Evolutionary conservation across 2,329 filamentous ascomycete genomes (phyloP).

Genomic region (Penicillium freii): DNA sequence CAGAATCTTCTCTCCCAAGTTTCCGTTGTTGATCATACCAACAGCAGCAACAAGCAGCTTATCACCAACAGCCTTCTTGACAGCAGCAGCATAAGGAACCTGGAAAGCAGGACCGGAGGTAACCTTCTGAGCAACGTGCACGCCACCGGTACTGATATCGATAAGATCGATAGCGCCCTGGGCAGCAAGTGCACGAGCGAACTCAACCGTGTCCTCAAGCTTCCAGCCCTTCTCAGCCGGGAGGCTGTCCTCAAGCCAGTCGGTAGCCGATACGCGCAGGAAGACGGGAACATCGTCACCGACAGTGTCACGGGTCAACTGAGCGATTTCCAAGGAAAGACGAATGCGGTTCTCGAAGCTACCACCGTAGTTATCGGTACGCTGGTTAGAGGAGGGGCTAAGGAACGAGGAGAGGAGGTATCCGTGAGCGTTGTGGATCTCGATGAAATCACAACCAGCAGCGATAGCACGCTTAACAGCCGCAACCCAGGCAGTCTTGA

Average conservation of each 20-base stretch:
- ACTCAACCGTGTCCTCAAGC: slow-evolving; percentile 59
- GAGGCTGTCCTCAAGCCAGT: slow-evolving; percentile 67
- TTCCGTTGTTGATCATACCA: slow-evolving; percentile 68
- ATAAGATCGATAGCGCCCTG: slow-evolving; percentile 73
- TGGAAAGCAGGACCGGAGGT: slow-evolving; percentile 65
- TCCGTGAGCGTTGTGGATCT: slow-evolving; percentile 76
- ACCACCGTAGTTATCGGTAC: slow-evolving; percentile 58
- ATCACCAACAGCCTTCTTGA: slow-evolving; percentile 72
- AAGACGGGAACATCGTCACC: slow-evolving; percentile 69
- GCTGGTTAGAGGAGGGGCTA: slow-evolving; percentile 64
- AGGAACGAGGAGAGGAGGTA: slow-evolving; percentile 72
- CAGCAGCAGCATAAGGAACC: slow-evolving; percentile 65
- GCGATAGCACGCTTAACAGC: slow-evolving; percentile 60
- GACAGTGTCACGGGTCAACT: slow-evolving; percentile 60
- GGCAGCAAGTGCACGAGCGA: slow-evolving; percentile 66
- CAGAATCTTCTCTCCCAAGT: slow-evolving; percentile 63
- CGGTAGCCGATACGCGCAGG: slow-evolving; percentile 68
- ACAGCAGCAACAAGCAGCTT: slow-evolving; percentile 71
- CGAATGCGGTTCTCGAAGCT: slow-evolving; percentile 63
- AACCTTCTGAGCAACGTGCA: slow-evolving; percentile 52
- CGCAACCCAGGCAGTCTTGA: slow-evolving; percentile 63
- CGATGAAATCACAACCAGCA: slow-evolving; percentile 73
- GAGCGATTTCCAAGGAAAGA: slow-evolving; percentile 65
- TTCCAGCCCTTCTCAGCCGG: slow-evolving; percentile 67
- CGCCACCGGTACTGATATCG: slow-evolving; percentile 76